A percentile compares a stretch with the other conserved stretches of the same genome.
Evolutionary conservation across 306 rosid species (phyloP).

Genomic region (Cucurbita ficifolia): DNA sequence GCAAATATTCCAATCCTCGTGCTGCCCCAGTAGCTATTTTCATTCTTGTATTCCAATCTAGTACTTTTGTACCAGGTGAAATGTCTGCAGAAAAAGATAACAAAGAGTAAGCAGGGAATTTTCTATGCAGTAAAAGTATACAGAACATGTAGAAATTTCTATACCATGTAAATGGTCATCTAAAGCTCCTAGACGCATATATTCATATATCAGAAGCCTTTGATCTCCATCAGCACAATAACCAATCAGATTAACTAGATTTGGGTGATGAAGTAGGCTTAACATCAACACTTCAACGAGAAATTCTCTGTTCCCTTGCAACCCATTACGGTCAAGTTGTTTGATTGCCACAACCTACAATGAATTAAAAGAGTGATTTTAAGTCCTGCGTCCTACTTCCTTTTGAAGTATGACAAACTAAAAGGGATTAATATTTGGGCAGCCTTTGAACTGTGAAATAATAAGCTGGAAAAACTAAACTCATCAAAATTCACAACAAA

Average conservation of each 20-base stretch:
- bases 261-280: conserved; percentile 86
- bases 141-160: not conserved
- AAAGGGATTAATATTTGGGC: not conserved
- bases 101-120: not conserved
- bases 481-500: no score
- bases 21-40: conserved; percentile 92
- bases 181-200: conserved; percentile 81
- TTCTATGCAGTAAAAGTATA: not conserved
- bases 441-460: not conserved
- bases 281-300: conserved; percentile 88
- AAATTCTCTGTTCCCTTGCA: conserved; percentile 91
- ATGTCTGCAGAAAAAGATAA: conserved; percentile 31
- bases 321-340: conserved; percentile 84
- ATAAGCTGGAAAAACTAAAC: no score
- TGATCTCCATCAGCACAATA: conserved; percentile 98
- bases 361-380: conserved; percentile 10
- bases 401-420: not conserved
- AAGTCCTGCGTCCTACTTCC: not conserved
- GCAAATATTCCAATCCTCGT: conserved; percentile 75
- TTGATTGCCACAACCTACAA: conserved; percentile 76
- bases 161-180: conserved; percentile 87
- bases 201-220: conserved; percentile 90
- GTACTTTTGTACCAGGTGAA: conserved; percentile 50
- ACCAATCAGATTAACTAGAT: conserved; percentile 85
- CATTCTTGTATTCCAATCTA: conserved; percentile 87